phyloP scores from a whole-genome alignment of 345 rosid species.

The Moricandia moricandioides region DNA sequence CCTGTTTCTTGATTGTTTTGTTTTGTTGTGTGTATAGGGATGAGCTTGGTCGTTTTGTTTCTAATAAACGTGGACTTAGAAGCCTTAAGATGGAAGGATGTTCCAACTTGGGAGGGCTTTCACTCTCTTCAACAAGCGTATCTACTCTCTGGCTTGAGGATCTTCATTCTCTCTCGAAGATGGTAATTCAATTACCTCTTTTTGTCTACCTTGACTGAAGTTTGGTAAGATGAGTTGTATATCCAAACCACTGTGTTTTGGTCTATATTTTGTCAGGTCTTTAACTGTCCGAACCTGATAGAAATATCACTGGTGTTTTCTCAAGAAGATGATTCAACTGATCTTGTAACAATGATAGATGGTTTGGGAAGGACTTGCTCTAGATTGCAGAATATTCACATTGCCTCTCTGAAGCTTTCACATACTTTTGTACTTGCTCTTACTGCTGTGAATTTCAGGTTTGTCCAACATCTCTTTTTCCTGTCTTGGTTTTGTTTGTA shows the following conservation, averaged over 20 bases:
- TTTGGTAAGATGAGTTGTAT: not conserved
- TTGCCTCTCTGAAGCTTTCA: slow-evolving; percentile 80
- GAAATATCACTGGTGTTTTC: slow-evolving; percentile 89
- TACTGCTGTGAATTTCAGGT: slow-evolving; percentile 82
- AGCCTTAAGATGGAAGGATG: slow-evolving; percentile 96
- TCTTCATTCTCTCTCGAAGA: slow-evolving; percentile 71
- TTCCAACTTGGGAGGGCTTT: slow-evolving; percentile 74
- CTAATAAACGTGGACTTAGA: slow-evolving; percentile 73
- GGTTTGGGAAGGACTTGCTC: slow-evolving; percentile 73
- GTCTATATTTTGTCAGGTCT: slow-evolving; percentile 39
- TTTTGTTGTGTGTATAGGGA: slow-evolving; percentile 49
- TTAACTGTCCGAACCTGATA: slow-evolving; percentile 76
- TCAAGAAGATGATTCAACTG: slow-evolving; percentile 77
- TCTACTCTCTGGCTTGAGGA: slow-evolving; percentile 87
- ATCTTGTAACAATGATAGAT: slow-evolving; percentile 62
- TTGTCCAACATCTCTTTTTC: slow-evolving; percentile 14
- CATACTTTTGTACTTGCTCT: slow-evolving; percentile 78
- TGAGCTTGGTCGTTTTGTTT: slow-evolving; percentile 91
- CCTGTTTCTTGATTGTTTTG: slow-evolving; percentile 13
- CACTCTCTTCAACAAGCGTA: slow-evolving; percentile 76
- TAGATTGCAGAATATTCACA: slow-evolving; percentile 75
- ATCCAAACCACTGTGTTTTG: not conserved
- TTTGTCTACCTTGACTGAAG: not conserved
- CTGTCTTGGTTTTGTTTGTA: not conserved
- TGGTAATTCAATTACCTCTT: slow-evolving; percentile 42